phyloP scores from a whole-genome alignment of 2,329 filamentous ascomycete species.

The Aspergillus candidus region DNA sequence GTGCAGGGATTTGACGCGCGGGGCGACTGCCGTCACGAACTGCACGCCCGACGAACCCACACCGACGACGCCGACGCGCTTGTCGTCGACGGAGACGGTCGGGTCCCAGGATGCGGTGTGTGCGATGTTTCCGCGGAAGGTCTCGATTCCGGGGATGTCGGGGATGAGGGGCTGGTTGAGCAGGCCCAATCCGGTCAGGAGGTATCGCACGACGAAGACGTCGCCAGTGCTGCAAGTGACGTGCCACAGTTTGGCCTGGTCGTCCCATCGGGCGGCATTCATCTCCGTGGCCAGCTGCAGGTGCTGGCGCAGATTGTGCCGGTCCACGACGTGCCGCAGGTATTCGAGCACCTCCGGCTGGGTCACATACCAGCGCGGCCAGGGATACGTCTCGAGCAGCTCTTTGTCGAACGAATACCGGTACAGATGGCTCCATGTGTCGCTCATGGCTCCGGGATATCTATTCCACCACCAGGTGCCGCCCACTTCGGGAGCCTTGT shows the following conservation, averaged over 20 bases:
- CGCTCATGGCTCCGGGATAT: slow-evolving; percentile 42
- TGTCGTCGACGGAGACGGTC: slow-evolving; percentile 39
- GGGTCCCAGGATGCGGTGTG: slow-evolving; percentile 51
- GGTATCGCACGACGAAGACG: slow-evolving; percentile 4
- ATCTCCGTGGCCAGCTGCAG: slow-evolving; percentile 17
- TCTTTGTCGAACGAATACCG: slow-evolving; percentile 21
- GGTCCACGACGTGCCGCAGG: slow-evolving; percentile 21
- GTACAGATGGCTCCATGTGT: slow-evolving; percentile 27
- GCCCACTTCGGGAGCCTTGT: slow-evolving; percentile 34
- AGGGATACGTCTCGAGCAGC: slow-evolving; percentile 11
- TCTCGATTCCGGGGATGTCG: slow-evolving; percentile 45
- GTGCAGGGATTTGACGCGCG: slow-evolving; percentile 21
- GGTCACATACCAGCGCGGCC: slow-evolving; percentile 2
- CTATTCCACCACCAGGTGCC: slow-evolving; percentile 44
- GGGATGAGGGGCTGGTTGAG: slow-evolving; percentile 45
- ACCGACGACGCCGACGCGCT: slow-evolving; percentile 45
- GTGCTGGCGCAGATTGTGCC: slow-evolving; percentile 14
- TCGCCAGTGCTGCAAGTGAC: slow-evolving; percentile 5
- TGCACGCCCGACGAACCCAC: slow-evolving; percentile 25
- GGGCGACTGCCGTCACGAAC: slow-evolving; percentile 22
- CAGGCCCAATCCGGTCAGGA: slow-evolving; percentile 15
- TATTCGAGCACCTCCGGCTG: slow-evolving; percentile 25
- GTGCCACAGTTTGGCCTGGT: slow-evolving; percentile 10
- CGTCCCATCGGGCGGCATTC: slow-evolving; percentile 10
- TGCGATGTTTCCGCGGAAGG: slow-evolving; percentile 48